Evolutionary conservation across 2,329 filamentous ascomycete species (phyloP).

Genomic region (Colletotrichum filicis): DNA sequence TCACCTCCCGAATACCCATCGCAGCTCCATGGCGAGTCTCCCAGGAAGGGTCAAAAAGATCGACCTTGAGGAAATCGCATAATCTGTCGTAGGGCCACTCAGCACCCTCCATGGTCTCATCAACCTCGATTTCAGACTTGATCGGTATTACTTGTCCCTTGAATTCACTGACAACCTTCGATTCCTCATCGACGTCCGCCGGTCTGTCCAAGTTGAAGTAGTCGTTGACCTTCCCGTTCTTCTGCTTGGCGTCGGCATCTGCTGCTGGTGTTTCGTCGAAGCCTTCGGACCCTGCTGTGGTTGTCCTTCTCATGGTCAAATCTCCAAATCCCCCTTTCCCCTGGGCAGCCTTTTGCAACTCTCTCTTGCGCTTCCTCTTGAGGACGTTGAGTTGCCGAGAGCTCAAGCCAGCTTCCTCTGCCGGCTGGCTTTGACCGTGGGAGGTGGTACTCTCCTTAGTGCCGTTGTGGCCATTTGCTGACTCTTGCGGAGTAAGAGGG

Average conservation of each 20-base stretch:
- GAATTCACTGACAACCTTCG: constrained; percentile 94
- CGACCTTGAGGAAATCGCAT: constrained; percentile 92
- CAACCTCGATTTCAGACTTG: constrained; percentile 85
- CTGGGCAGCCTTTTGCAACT: constrained; percentile 84
- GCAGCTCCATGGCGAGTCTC: constrained; percentile 96
- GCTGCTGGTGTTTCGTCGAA: constrained; percentile 68
- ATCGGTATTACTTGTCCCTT: constrained; percentile 85
- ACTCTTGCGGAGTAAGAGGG: constrained; percentile 58
- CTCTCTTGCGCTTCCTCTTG: constrained; percentile 92
- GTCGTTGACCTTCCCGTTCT: constrained; percentile 76
- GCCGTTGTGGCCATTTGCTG: constrained; percentile 46
- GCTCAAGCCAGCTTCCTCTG: constrained; percentile 81
- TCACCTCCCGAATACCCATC: constrained; percentile 91
- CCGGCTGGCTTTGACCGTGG: constrained; percentile 49
- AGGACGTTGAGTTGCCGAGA: constrained; percentile 94
- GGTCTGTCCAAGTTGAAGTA: constrained; percentile 91
- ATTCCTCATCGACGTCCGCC: constrained; percentile 84
- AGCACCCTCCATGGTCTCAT: constrained; percentile 79
- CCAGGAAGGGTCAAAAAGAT: constrained; percentile 94
- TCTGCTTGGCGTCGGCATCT: constrained; percentile 62
- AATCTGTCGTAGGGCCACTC: constrained; percentile 96
- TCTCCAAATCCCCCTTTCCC: constrained; percentile 93
- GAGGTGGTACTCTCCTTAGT: constrained; percentile 47
- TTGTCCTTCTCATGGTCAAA: constrained; percentile 75
- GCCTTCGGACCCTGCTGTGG: constrained; percentile 70